Base-by-base conservation (phyloP, 2,329 filamentous ascomycete genomes). In the Aureobasidium uvarum region DNA sequence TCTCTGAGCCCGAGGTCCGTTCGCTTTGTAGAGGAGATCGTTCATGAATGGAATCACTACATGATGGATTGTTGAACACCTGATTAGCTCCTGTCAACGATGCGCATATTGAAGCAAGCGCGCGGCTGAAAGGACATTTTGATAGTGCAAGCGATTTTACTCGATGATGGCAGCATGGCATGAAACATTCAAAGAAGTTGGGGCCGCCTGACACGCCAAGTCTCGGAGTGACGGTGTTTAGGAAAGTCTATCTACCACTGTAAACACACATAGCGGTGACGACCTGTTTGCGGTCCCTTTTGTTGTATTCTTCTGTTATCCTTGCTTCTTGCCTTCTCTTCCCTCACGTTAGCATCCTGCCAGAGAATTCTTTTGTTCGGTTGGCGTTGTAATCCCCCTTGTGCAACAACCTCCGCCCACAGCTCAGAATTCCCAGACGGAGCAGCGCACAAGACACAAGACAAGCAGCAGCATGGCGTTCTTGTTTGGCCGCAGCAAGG, bases 391-490 rank as follows among this genome's bases (percentile, higher is more conserved):
- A 7, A 25, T 7, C 25, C 14, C 20, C 18, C 31, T 7, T 16
- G 14, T 38, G 14, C 56, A 38, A 25, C 56, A 38, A 48, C 41
- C 56, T 4, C 56, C 54, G n/a, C 56, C n/a, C 45, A 18, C 43
- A 36, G 5, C 20, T 31, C 13, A 25, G 43, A 43, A 7, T 8
- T 23, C 16, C 43, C 43, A 46, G 36, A 45, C 39, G 11, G 31
- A 60, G 31, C 58, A 51, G 33, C 56, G 31, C 56, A 48, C n/a
- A 46, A 23, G 38, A 50, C 13, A 31, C 43, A 23, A 65, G 66
- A 68, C 71, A 36, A 67, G 67, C 68, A 91, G 68, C 71, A 68
- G 67, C 68, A 91, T 91, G 88, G 86, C 88, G 52, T 91, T 90
- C 78, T 79, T 90, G 65, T 90, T 90, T 74, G 83, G 82, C 67